Conservation (phyloP, 2,329 filamentous ascomycete genomes). For the Ilyonectria mors-panacis region DNA sequence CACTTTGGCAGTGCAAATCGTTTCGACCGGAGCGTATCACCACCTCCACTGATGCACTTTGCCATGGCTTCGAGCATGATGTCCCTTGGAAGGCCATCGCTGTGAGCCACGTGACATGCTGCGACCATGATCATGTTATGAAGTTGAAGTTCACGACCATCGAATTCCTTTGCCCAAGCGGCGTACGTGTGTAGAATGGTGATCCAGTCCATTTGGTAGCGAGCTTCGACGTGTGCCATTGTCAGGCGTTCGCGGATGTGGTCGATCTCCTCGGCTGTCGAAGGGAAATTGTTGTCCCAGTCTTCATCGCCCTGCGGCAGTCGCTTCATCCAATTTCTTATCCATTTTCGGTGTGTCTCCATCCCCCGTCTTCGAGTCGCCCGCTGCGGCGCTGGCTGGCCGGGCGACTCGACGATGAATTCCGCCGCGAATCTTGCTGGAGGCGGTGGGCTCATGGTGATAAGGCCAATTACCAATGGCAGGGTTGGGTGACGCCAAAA, state of each 20-base stretch:
- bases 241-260: slow-evolving; percentile 39
- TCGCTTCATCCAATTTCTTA: slow-evolving; percentile 45
- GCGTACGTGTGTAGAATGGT: slow-evolving; percentile 45
- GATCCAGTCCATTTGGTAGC: slow-evolving; percentile 43
- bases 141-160: slow-evolving; percentile 44
- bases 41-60: slow-evolving; percentile 46
- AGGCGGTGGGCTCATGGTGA: slow-evolving; percentile 40
- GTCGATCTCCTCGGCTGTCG: slow-evolving; percentile 39
- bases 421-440: slow-evolving; percentile 41
- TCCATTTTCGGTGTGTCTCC: slow-evolving; percentile 47
- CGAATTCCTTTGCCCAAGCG: slow-evolving; percentile 41
- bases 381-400: slow-evolving; percentile 43
- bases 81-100: slow-evolving; percentile 39
- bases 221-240: slow-evolving; percentile 38
- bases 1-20: slow-evolving; percentile 47
- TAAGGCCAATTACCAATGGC: slow-evolving; percentile 23
- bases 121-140: slow-evolving; percentile 48
- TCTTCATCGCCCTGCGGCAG: slow-evolving; percentile 47
- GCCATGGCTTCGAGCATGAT: slow-evolving; percentile 43
- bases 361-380: slow-evolving; percentile 44
- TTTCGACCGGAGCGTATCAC: slow-evolving; percentile 45
- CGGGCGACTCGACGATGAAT: slow-evolving; percentile 46
- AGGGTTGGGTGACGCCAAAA: slow-evolving; percentile 24
- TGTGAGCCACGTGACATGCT: slow-evolving; percentile 44
- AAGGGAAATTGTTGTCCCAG: slow-evolving; percentile 46